These are phyloP conservation scores for Mycena leptocephala DNA, from an alignment of 768 basidiomycete species.

Conservation along the genomic window DNA sequence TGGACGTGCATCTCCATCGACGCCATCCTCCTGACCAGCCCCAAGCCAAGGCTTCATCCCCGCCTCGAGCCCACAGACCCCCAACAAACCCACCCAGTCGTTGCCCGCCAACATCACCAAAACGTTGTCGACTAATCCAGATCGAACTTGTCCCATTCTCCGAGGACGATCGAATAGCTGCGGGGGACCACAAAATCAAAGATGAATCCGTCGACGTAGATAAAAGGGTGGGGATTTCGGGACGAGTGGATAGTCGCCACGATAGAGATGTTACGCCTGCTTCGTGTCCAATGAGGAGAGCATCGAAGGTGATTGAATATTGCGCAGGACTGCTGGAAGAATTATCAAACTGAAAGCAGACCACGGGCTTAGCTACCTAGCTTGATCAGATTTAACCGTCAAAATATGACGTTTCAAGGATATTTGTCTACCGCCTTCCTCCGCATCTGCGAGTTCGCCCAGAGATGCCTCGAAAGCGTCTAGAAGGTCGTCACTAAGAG, in stretches of 20 bases:
- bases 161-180: constrained; percentile 58
- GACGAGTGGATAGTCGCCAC: constrained; percentile 73
- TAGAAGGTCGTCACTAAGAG: constrained; percentile 80
- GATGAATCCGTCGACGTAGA: constrained; percentile 97
- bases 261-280: constrained; percentile 90
- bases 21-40: constrained; percentile 98
- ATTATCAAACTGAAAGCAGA: constrained; percentile 2
- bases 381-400: constrained; percentile 67
- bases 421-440: constrained; percentile 89
- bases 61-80: constrained; percentile 82
- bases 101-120: constrained; percentile 96
- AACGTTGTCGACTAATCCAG: constrained; percentile 93
- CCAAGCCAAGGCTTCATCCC: constrained; percentile 82
- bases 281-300: constrained; percentile 97
- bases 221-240: constrained; percentile 71
- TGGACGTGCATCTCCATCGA: constrained; percentile 75
- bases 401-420: constrained; percentile 91
- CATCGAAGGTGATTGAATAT: constrained; percentile 92
- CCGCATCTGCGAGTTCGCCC: constrained; percentile 77
- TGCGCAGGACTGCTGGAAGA: constrained; percentile 53
- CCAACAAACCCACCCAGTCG: constrained; percentile 94
- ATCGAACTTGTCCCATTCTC: constrained; percentile 70
- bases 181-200: constrained; percentile 94
- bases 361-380: constrained; percentile 50
- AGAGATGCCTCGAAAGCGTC: constrained; percentile 92